Conservation (phyloP, 2,329 filamentous ascomycete genomes). For the Aspergillus udagawae region DNA sequence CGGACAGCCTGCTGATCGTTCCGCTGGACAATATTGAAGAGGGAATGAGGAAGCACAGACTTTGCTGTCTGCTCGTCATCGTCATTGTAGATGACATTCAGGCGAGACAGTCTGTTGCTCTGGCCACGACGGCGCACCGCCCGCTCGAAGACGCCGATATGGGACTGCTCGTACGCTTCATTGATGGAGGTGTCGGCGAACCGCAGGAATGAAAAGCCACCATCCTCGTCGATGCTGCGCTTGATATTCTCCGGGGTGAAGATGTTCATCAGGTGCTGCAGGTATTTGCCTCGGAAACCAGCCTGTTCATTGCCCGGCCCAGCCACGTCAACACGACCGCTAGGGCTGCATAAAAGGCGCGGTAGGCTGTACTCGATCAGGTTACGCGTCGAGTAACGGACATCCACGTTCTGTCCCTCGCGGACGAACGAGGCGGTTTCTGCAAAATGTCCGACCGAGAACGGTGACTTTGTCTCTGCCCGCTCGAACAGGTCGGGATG, state of each 20-base stretch:
- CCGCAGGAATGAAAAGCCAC: constrained; percentile 82
- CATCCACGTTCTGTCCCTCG: constrained; percentile 73
- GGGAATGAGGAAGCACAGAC: constrained; percentile 68
- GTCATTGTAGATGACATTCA: constrained; percentile 65
- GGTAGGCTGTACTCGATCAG: constrained; percentile 81
- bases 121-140: constrained; percentile 56
- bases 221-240: constrained; percentile 56
- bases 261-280: constrained; percentile 82
- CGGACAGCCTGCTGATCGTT: constrained; percentile 63
- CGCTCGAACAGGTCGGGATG: constrained; percentile 96
- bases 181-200: constrained; percentile 74
- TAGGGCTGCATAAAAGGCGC: constrained; percentile 74
- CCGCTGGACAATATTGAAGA: constrained; percentile 75
- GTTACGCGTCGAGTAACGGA: constrained; percentile 84
- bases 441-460: constrained; percentile 80
- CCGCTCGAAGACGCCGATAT: constrained; percentile 68
- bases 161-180: constrained; percentile 68
- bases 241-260: constrained; percentile 78
- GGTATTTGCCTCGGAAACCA: constrained; percentile 74
- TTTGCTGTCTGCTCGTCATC: constrained; percentile 56
- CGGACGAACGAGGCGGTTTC: constrained; percentile 94
- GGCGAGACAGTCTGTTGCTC: constrained; percentile 57
- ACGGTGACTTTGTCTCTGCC: constrained; percentile 82
- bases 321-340: constrained; percentile 69
- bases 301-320: constrained; percentile 69